Percentiles rank a stretch among this genome's conserved stretches.
These are phyloP conservation scores for Mariannaea sp. DNA, from an alignment of 2,329 filamentous ascomycete genomes.

Conservation along the genomic window DNA sequence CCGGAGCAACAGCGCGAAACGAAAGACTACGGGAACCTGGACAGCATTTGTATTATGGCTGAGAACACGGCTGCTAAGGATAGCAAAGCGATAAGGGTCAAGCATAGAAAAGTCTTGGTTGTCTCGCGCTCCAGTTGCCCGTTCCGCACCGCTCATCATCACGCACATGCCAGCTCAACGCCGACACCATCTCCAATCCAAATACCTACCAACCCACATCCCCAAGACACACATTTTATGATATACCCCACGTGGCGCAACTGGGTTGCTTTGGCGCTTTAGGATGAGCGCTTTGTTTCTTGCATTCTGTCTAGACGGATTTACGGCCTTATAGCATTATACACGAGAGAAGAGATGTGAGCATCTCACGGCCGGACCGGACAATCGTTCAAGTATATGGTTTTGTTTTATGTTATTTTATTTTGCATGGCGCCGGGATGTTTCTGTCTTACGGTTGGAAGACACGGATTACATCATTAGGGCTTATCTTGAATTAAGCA, in stretches of 20 bases:
- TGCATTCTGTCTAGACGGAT: constrained; percentile 19
- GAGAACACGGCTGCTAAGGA: constrained; percentile 55
- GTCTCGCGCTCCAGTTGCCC: not conserved
- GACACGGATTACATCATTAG: constrained; percentile 28
- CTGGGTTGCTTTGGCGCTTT: constrained; percentile 1
- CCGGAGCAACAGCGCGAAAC: constrained; percentile 57
- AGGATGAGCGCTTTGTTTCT: constrained; percentile 6
- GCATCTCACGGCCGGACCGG: constrained; percentile 21
- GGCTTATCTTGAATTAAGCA: constrained; percentile 19
- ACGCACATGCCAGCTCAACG: not conserved
- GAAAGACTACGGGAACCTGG: constrained; percentile 65
- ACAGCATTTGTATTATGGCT: constrained; percentile 68
- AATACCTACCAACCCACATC: no score
- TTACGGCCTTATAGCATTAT: constrained; percentile 19
- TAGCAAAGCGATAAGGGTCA: constrained; percentile 45
- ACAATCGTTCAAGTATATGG: no score
- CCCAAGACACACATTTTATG: constrained; percentile 8
- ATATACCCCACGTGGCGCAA: constrained; percentile 16
- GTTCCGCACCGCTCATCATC: not conserved
- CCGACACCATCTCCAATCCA: not conserved
- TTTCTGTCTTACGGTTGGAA: constrained; percentile 20
- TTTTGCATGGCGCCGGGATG: constrained; percentile 25
- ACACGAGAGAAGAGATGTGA: constrained; percentile 16
- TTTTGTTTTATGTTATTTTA: no score
- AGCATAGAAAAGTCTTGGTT: constrained; percentile 7